Conservation (phyloP, 2,329 filamentous ascomycete genomes). For the Fusarium proliferatum region DNA sequence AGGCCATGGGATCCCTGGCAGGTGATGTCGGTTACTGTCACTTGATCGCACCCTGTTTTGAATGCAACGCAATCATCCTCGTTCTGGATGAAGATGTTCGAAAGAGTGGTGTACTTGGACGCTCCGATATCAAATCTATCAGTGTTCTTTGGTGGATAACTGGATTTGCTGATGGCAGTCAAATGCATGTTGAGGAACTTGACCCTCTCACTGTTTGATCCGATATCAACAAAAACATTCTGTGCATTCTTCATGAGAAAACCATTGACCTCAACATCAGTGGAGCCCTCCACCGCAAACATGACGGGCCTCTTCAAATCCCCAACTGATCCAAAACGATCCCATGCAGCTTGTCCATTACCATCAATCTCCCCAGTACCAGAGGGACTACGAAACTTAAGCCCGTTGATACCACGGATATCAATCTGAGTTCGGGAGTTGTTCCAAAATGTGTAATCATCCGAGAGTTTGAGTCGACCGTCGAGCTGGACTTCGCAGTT, state of each 20-base stretch:
- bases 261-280: background rate
- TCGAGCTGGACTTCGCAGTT: background rate
- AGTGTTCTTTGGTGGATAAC: background rate
- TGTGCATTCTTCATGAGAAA: background rate
- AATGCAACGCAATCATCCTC: background rate
- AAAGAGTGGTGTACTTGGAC: background rate
- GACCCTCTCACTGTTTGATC: background rate
- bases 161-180: background rate
- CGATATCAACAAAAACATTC: background rate
- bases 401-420: accelerated
- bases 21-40: accelerated
- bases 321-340: background rate
- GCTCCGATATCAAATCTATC: background rate
- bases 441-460: background rate
- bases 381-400: background rate
- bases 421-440: background rate
- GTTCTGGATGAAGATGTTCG: background rate
- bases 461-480: background rate
- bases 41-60: background rate
- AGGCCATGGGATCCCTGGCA: background rate
- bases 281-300: background rate
- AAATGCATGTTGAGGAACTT: background rate
- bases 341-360: background rate
- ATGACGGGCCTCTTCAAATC: background rate
- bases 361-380: background rate